These are phyloP conservation scores for Vaccinium darrowii DNA, from an alignment of 148 eudicot genomes.

Conservation along the genomic window DNA sequence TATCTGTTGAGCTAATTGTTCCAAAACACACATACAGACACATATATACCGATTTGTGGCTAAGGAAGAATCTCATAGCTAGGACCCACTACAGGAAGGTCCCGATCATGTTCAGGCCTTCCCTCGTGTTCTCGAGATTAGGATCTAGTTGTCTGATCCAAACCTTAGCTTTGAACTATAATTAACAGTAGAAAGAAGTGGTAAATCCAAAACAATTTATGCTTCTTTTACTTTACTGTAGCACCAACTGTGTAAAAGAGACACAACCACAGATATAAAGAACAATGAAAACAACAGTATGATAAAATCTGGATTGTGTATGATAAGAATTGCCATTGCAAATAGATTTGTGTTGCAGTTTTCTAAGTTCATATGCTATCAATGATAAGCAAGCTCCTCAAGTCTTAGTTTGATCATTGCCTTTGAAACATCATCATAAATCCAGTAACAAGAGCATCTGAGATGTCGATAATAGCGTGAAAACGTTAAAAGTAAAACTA, in stretches of 20 bases:
- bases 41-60: background rate
- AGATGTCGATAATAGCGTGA: background rate
- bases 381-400: background rate
- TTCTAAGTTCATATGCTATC: background rate
- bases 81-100: slow-evolving; percentile 11
- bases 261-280: background rate
- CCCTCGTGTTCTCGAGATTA: background rate
- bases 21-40: background rate
- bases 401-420: background rate
- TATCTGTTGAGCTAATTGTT: background rate
- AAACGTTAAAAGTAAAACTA: background rate
- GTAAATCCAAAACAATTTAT: background rate
- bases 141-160: background rate
- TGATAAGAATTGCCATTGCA: background rate
- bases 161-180: background rate
- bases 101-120: background rate
- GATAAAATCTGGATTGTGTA: background rate
- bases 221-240: background rate
- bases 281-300: background rate
- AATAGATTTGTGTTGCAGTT: background rate
- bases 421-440: background rate
- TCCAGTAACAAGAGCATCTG: background rate
- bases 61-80: slow-evolving; percentile 10
- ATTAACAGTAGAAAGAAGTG: background rate
- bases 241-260: too few species aligned